Evolutionary conservation across 2,329 filamentous ascomycete genomes (phyloP).

Genomic region (Hypoxylon sp.): DNA sequence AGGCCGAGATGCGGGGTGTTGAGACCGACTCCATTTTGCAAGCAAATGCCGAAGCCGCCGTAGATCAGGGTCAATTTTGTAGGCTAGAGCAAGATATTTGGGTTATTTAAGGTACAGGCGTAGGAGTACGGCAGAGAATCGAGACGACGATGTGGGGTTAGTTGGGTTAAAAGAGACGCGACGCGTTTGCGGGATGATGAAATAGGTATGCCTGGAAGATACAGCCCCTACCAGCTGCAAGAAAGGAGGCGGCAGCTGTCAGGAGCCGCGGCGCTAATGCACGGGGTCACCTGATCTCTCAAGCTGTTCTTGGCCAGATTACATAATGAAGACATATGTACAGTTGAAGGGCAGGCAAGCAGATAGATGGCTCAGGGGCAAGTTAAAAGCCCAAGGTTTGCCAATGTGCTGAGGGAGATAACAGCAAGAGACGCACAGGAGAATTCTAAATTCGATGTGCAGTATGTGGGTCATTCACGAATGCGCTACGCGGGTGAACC

Average conservation of each 20-base stretch:
- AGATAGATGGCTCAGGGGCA: too few species aligned
- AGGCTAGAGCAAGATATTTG: not conserved
- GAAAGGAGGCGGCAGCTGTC: not conserved
- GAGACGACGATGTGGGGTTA: not conserved
- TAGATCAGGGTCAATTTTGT: not conserved
- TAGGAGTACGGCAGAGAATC: too few species aligned
- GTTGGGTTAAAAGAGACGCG: not conserved
- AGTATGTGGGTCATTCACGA: not conserved
- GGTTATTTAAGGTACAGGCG: too few species aligned
- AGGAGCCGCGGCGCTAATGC: constrained; percentile 2
- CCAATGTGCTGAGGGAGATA: not conserved
- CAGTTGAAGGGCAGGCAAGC: too few species aligned
- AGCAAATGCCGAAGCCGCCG: constrained; percentile 28
- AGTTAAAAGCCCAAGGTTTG: too few species aligned
- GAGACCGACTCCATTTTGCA: constrained; percentile 70
- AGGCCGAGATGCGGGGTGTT: constrained; percentile 82
- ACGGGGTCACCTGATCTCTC: not conserved
- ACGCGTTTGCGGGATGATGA: constrained; percentile 10
- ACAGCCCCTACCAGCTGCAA: too few species aligned
- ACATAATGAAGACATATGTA: not conserved
- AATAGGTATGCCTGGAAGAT: too few species aligned
- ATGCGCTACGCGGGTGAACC: too few species aligned
- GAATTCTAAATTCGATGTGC: not conserved
- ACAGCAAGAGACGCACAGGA: not conserved
- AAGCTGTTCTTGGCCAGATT: not conserved